A percentile compares a stretch with the other conserved stretches of the same genome.
Conservation (phyloP, 2,329 filamentous ascomycete species). For the Karstenula rhodostoma region DNA sequence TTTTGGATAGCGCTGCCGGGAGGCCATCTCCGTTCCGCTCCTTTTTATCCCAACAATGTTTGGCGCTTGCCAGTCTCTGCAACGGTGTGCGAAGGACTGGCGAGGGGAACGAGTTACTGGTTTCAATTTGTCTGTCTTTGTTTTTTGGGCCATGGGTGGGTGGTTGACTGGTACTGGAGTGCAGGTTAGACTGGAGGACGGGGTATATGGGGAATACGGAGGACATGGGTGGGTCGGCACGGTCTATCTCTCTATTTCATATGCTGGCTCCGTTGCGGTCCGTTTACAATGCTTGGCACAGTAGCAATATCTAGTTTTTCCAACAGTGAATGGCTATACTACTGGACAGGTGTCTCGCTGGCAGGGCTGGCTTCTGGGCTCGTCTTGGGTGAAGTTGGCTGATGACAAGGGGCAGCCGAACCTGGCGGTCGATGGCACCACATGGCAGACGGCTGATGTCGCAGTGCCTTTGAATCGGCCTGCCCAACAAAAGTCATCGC, state of each 20-base stretch:
- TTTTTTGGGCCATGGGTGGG: slow-evolving; percentile 5
- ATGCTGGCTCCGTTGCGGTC: slow-evolving; percentile 30
- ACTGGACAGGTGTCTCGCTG: background rate
- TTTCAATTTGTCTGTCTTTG: slow-evolving; percentile 16
- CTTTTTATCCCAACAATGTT: slow-evolving; percentile 22
- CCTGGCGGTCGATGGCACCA: background rate
- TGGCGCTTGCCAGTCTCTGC: slow-evolving; percentile 1
- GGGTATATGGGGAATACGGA: slow-evolving; percentile 9
- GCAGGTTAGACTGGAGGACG: slow-evolving; percentile 6
- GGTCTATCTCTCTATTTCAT: slow-evolving; percentile 5
- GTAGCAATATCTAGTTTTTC: slow-evolving; percentile 41
- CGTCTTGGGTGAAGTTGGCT: background rate
- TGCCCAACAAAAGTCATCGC: background rate
- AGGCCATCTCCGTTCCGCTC: slow-evolving; percentile 25
- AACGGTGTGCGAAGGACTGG: background rate
- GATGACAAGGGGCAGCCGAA: background rate
- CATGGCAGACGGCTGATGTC: background rate
- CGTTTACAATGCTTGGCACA: slow-evolving; percentile 28
- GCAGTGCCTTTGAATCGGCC: background rate
- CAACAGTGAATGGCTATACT: slow-evolving; percentile 38
- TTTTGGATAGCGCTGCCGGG: slow-evolving; percentile 28
- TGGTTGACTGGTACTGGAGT: background rate
- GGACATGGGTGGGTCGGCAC: slow-evolving; percentile 7
- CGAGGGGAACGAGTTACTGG: background rate
- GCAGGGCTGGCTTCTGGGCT: background rate